Percentiles rank a stretch among this genome's conserved stretches.
These are phyloP conservation scores for Avena atlantica DNA, from an alignment of 176 grass and related monocot species.

Conservation along the genomic window DNA sequence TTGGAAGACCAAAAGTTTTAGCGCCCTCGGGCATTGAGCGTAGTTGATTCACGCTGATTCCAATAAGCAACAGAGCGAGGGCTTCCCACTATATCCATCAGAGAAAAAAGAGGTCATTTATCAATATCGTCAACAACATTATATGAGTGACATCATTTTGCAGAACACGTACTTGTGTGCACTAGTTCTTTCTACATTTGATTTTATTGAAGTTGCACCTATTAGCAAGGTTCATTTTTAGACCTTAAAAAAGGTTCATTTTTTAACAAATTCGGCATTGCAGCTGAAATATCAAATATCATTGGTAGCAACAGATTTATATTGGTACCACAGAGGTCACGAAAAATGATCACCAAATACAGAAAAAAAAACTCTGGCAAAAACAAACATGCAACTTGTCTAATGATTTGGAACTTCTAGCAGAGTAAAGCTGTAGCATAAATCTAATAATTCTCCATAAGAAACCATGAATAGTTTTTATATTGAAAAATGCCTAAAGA, in stretches of 20 bases:
- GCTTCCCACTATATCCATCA: slow-evolving; percentile 83
- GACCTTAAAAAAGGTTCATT: neutral
- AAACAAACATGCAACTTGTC: slow-evolving; percentile 9
- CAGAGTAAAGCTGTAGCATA: slow-evolving; percentile 9
- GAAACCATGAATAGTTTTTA: neutral
- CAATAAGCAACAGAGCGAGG: slow-evolving; percentile 96
- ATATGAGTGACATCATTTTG: neutral
- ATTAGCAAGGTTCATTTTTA: slow-evolving; percentile 7
- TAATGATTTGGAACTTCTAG: slow-evolving; percentile 18
- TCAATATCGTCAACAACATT: slow-evolving; percentile 20
- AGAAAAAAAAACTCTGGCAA: neutral
- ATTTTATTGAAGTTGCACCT: slow-evolving; percentile 20
- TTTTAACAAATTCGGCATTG: neutral
- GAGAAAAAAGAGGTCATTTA: slow-evolving; percentile 30
- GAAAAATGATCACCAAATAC: slow-evolving; percentile 4
- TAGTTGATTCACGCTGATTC: slow-evolving; percentile 96
- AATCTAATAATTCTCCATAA: neutral
- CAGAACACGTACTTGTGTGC: neutral
- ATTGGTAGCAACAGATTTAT: slow-evolving; percentile 34
- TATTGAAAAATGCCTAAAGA: neutral
- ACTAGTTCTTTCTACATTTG: slow-evolving; percentile 4
- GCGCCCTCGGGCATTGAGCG: slow-evolving; percentile 68
- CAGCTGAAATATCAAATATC: slow-evolving; percentile 1
- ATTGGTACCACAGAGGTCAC: slow-evolving; percentile 7
- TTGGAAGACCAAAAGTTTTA: slow-evolving; percentile 70